These are phyloP conservation scores for Prosopis cineraria DNA, from an alignment of 306 rosid genomes.

Conservation along the genomic window DNA sequence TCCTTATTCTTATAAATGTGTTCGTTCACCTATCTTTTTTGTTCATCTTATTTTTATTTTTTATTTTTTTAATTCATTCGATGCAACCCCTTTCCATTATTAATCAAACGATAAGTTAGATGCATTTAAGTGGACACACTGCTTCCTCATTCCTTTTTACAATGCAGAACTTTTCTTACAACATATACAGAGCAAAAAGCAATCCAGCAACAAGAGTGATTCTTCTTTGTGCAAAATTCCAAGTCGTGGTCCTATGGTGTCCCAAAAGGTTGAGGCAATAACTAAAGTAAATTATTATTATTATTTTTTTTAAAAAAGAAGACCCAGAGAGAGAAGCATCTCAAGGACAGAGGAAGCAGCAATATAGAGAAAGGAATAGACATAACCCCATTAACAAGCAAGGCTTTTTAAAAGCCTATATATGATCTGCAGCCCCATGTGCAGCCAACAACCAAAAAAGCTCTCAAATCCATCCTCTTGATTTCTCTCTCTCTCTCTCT, in stretches of 20 bases:
- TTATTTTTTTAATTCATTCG: too few relatives aligned
- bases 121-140: too few relatives aligned
- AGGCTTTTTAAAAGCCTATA: constrained; percentile 58
- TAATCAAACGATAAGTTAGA: too few relatives aligned
- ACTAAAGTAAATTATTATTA: constrained; percentile 41
- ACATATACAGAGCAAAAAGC: background rate
- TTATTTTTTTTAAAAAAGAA: too few relatives aligned
- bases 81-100: too few relatives aligned
- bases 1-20: too few relatives aligned
- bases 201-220: background rate
- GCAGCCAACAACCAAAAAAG: constrained; percentile 54
- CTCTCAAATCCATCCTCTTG: constrained; percentile 42
- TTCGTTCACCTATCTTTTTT: too few relatives aligned
- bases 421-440: constrained; percentile 75
- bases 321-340: background rate
- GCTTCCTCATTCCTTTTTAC: too few relatives aligned
- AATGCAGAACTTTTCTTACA: too few relatives aligned
- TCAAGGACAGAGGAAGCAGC: constrained; percentile 32
- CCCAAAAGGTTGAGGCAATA: constrained; percentile 15
- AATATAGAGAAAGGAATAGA: constrained; percentile 53
- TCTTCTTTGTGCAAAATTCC: background rate
- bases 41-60: too few relatives aligned
- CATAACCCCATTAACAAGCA: constrained; percentile 74
- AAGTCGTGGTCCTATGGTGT: background rate
- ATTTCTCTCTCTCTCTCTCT: constrained; percentile 33